These are phyloP conservation scores for Calonectria honghensis DNA, from an alignment of 2,329 filamentous ascomycete species.

Conservation along the genomic window DNA sequence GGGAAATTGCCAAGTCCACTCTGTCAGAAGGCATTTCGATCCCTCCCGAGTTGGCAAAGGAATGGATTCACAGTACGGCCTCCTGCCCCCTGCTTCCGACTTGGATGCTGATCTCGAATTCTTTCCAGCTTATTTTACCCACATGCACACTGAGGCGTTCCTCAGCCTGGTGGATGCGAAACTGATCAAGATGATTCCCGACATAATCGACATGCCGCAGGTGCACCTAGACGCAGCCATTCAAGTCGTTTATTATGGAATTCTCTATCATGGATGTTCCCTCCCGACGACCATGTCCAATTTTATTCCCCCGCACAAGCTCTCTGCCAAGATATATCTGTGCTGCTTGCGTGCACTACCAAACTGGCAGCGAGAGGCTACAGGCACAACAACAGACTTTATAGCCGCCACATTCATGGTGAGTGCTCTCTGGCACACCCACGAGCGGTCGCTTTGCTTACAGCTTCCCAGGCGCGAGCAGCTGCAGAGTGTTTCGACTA, in stretches of 20 bases:
- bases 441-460: not conserved
- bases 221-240: slow-evolving; percentile 57
- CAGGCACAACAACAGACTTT: slow-evolving; percentile 30
- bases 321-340: slow-evolving; percentile 22
- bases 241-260: slow-evolving; percentile 56
- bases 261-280: slow-evolving; percentile 32
- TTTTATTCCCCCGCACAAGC: not conserved
- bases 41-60: slow-evolving; percentile 27
- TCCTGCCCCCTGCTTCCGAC: not conserved
- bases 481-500: slow-evolving; percentile 34
- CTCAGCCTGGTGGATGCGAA: slow-evolving; percentile 28
- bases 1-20: slow-evolving; percentile 20
- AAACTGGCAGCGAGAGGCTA: slow-evolving; percentile 32
- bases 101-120: not conserved
- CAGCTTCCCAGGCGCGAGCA: slow-evolving; percentile 10
- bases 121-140: slow-evolving; percentile 19
- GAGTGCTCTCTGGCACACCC: not conserved
- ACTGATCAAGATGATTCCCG: slow-evolving; percentile 28
- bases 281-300: slow-evolving; percentile 5
- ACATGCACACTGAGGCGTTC: slow-evolving; percentile 34
- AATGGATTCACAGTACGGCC: slow-evolving; percentile 30
- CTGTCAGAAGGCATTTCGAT: slow-evolving; percentile 15
- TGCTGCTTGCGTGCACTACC: slow-evolving; percentile 34
- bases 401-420: slow-evolving; percentile 30
- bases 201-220: slow-evolving; percentile 53